These are phyloP conservation scores for Fragilariopsis cylindrus DNA, from an alignment of 108 stramenopile species.

Conservation along the genomic window DNA sequence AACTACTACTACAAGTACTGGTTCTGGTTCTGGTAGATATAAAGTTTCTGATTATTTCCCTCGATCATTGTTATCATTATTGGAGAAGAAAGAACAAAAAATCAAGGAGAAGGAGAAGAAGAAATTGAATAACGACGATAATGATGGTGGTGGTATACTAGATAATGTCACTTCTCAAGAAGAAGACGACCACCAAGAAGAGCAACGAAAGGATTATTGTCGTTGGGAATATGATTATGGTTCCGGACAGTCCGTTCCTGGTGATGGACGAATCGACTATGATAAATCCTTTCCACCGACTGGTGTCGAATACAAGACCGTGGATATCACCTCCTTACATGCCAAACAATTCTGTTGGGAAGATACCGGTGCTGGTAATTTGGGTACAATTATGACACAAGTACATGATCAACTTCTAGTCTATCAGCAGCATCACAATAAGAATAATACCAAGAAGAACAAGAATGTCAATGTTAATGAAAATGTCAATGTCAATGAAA, in stretches of 20 bases:
- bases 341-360: constrained; percentile 64
- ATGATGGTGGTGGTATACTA: neutral
- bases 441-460: no score
- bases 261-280: constrained; percentile 57
- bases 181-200: neutral
- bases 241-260: constrained; percentile 47
- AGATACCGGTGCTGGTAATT: constrained; percentile 39
- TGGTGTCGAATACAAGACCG: constrained; percentile 24
- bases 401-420: constrained; percentile 33
- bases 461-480: no score
- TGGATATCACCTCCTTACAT: constrained; percentile 42
- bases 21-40: neutral
- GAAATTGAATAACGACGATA: no score
- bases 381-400: constrained; percentile 37
- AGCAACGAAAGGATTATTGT: constrained; percentile 12
- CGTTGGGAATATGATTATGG: constrained; percentile 51
- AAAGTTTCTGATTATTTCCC: neutral
- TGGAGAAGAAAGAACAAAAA: constrained; percentile 10
- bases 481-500: no score
- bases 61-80: neutral
- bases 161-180: neutral
- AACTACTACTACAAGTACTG: neutral
- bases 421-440: neutral
- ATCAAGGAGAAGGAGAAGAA: neutral
- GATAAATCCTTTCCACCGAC: constrained; percentile 50